These are phyloP conservation scores for Taphrina confusa DNA, from an alignment of 1,139 yeast species.

Conservation along the genomic window DNA sequence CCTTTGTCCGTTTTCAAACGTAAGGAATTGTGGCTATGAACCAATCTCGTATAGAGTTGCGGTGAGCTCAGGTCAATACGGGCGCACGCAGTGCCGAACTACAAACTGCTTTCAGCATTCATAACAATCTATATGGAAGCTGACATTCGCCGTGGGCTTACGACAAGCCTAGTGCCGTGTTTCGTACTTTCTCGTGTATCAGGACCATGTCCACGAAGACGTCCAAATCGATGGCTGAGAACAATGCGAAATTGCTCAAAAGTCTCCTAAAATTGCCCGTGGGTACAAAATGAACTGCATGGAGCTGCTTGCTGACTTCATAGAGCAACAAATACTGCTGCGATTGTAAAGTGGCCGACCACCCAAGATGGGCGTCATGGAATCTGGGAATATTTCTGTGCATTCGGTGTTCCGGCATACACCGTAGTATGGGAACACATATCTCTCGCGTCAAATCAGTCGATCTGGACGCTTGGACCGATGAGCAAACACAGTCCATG, in stretches of 20 bases:
- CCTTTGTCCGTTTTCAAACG: too few species aligned
- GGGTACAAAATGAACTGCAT: background rate
- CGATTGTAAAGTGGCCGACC: slow-evolving; percentile 84
- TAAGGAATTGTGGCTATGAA: too few species aligned
- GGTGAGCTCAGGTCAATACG: too few species aligned
- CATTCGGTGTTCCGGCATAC: slow-evolving; percentile 91
- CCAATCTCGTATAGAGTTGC: too few species aligned
- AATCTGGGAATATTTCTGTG: slow-evolving; percentile 89
- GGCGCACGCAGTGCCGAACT: too few species aligned
- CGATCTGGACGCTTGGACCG: slow-evolving; percentile 95
- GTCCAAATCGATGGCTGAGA: slow-evolving; percentile 43
- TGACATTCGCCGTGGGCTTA: too few species aligned
- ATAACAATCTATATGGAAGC: too few species aligned
- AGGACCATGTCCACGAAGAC: slow-evolving; percentile 18
- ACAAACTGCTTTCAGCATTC: too few species aligned
- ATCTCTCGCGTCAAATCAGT: slow-evolving; percentile 75
- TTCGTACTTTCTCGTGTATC: background rate
- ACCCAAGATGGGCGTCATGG: slow-evolving; percentile 99
- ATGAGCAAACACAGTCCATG: slow-evolving; percentile 81
- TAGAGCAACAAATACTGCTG: slow-evolving; percentile 73
- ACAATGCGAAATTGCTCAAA: slow-evolving; percentile 67
- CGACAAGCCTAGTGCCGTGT: background rate
- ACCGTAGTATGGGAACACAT: slow-evolving; percentile 93
- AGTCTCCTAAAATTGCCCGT: slow-evolving; percentile 69
- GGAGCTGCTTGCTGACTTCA: background rate